Evolutionary conservation across 257 asterid genomes (phyloP).

Genomic region (Capsicum chinense): DNA sequence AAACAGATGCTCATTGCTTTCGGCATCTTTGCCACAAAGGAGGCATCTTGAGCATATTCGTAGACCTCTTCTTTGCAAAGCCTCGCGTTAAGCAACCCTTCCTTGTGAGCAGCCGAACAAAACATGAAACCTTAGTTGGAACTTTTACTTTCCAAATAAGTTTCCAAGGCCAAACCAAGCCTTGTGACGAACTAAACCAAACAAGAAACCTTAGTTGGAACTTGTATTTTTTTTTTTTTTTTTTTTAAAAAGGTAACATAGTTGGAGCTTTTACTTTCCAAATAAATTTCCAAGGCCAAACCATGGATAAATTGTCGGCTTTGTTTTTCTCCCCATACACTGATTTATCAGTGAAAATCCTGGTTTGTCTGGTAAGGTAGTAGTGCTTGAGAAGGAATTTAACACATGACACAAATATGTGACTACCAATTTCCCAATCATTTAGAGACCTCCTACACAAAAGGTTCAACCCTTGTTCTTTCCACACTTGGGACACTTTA

Average conservation of each 20-base stretch:
- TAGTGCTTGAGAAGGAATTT: neutral
- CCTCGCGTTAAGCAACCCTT: neutral
- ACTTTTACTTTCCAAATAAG: neutral
- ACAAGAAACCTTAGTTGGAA: no score
- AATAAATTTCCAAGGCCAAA: no score
- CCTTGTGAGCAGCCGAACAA: neutral
- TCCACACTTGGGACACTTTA: no score
- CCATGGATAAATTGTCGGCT: neutral
- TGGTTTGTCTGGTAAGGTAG: neutral
- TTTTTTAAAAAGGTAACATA: no score
- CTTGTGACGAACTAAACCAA: no score
- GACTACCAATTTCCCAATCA: no score
- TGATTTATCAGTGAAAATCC: neutral
- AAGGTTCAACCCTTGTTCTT: no score
- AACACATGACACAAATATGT: no score
- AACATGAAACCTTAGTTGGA: neutral
- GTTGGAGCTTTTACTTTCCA: no score
- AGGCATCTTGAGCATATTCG: slow-evolving; percentile 8
- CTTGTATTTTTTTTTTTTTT: no score
- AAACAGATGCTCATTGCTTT: neutral
- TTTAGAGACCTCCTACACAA: no score
- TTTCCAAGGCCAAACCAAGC: no score
- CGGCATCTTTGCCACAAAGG: neutral
- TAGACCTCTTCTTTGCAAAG: neutral
- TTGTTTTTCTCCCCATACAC: neutral